Evolutionary conservation across 2,329 filamentous ascomycete genomes (phyloP), one percentile per base, ranked within the genome.

Genomic region (Aspergillus flavus): DNA sequence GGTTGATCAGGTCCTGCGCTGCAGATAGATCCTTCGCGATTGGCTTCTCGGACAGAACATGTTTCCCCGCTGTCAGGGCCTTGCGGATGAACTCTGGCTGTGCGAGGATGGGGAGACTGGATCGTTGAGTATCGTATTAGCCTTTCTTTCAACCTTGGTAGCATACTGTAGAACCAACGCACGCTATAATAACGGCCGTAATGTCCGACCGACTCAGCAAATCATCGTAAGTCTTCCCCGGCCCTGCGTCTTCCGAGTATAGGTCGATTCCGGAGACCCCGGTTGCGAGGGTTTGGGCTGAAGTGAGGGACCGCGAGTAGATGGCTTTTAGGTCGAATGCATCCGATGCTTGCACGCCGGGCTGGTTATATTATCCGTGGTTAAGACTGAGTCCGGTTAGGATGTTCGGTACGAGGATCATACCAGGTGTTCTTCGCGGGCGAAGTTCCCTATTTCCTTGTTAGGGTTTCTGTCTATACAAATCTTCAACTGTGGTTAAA

Each of bases 31-130:
- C 84, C 69, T 85, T 83, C 3, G 82, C 83, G 39, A 86, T 83
- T n/a, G 85, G 85, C 69, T 86, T 87, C 69, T 87, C 85, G 19
- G 83, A 84, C 0, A 87, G 75, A 16, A 87, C 84, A 69, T 86
- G 84, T 67, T 86, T 86, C 11, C 83, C 83, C 12, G 83, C 82
- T 11, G 74, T 66, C 0, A 86, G 74, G 2, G 83, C 83, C 62
- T 78, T 77, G 50, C 78, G 78, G 67, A 86, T 83, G 67, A 81
- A 84, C 0, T 77, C 75, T n/a, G 83, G 84, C 60, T 86, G 85
- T 4, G 77, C 76, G 19, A 79, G 75, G 67, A 86, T 86, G 0
- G 85, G 85, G 11, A 87, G 78, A 4, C 82, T 84, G 26, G 28
- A 21, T n/a, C 53, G 28, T 50, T 14, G 43, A 14, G 23, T 19